phyloP scores from a whole-genome alignment of 2,329 filamentous ascomycete species.

The Helminthosporium solani region DNA sequence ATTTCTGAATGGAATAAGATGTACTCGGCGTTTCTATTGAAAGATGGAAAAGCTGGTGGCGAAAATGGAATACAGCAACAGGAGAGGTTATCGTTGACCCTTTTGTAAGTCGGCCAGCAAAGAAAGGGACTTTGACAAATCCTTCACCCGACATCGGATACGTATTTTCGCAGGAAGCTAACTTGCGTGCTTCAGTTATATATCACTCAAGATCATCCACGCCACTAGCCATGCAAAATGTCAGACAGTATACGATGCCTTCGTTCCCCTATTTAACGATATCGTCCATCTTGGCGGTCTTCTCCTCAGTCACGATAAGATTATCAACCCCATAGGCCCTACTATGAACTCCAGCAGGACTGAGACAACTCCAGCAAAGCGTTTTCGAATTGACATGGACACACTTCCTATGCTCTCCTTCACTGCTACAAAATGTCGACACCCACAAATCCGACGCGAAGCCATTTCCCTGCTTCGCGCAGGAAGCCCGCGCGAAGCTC shows the following conservation, averaged over 20 bases:
- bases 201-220: neutral
- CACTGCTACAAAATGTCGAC: slow-evolving; percentile 7
- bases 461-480: slow-evolving; percentile 6
- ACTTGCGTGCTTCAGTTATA: slow-evolving; percentile 1
- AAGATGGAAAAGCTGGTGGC: neutral
- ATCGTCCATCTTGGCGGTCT: neutral
- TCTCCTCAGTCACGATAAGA: neutral
- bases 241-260: slow-evolving; percentile 1
- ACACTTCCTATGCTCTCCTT: slow-evolving; percentile 6
- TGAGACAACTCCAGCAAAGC: neutral
- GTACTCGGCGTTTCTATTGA: slow-evolving; percentile 3
- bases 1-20: slow-evolving; percentile 3
- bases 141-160: no score
- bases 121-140: no score
- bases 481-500: slow-evolving; percentile 6
- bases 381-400: slow-evolving; percentile 6
- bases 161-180: no score
- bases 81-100: slow-evolving; percentile 3
- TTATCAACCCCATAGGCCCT: neutral
- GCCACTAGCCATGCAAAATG: neutral
- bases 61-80: neutral
- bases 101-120: slow-evolving; percentile 5
- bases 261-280: neutral
- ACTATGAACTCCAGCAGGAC: neutral
- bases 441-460: slow-evolving; percentile 8